A percentile compares a stretch with the other conserved stretches of the same genome.
Evolutionary conservation across 805 yeast genomes (phyloP).

Genomic region (Wickerhamomyces xylosicus): DNA sequence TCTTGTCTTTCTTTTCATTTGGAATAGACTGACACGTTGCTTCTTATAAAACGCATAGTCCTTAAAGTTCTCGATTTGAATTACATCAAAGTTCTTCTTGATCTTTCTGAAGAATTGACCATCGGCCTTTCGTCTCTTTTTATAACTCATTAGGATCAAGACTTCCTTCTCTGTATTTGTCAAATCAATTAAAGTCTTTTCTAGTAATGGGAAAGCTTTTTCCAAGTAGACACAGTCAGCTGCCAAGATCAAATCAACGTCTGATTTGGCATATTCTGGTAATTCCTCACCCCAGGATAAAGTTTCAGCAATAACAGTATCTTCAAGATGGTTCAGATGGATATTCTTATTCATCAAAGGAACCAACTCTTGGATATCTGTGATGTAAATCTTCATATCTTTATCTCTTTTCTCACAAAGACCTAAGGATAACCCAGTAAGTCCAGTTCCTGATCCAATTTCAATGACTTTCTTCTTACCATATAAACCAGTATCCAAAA

Average conservation of each 20-base stretch:
- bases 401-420: conserved; percentile 11
- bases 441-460: conserved; percentile 50
- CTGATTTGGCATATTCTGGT: conserved; percentile 24
- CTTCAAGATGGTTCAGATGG: conserved; percentile 26
- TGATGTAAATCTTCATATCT: conserved; percentile 30
- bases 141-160: conserved; percentile 40
- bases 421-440: conserved; percentile 34
- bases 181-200: conserved; percentile 36
- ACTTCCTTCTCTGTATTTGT: conserved; percentile 26
- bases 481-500: conserved; percentile 19
- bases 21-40: conserved; percentile 31
- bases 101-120: conserved; percentile 22
- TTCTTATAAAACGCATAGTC: conserved; percentile 26
- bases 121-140: conserved; percentile 39
- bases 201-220: conserved; percentile 40
- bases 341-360: conserved; percentile 38
- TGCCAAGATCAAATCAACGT: conserved; percentile 38
- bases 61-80: conserved; percentile 22
- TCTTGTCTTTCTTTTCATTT: conserved; percentile 20
- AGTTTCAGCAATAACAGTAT: conserved; percentile 28
- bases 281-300: conserved; percentile 34
- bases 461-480: conserved; percentile 30
- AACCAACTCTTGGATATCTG: conserved; percentile 38
- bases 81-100: conserved; percentile 22
- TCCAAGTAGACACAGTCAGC: conserved; percentile 55